Evolutionary conservation across 129 eudicot species (phyloP), one percentile per base, ranked within the genome.

Genomic region (Mikania micrantha): DNA sequence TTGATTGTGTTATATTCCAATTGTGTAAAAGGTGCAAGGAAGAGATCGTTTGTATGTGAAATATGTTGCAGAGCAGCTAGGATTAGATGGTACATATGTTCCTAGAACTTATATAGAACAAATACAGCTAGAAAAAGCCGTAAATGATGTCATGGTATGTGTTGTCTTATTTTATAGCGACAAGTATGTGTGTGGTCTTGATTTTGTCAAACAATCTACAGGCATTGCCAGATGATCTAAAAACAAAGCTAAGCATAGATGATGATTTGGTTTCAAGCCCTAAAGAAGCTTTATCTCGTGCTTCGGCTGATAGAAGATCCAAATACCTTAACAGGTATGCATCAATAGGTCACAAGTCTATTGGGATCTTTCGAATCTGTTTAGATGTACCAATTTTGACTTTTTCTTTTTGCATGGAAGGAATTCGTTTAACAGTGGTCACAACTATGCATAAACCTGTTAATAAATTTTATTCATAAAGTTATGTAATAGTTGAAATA

Each of bases 21-120:
- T 59, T 75, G 68, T 45, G 19, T 59, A 50, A 69, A 56, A 91
- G 98, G 95, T 93, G 52, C 98, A 93, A 93, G 98, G 98, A 81
- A 86, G 78, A 82, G 98, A 93, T 22, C 98, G 98, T 32, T 54
- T 73, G 52, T 84, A 84, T 74, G 95, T 93, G 16, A 82, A 86
- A 73, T 82, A 27, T 73, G 61, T 93, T 24, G 98, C 86, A 12
- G 96, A 88, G 73, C 86, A 88, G 75, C 75, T 93, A 53, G 96
- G 87, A 22, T 77, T 93, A 81, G 92, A 88, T 79, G 98, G 98
- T 39, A 86, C 96, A 61, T 93, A 86, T 79, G 80, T 93, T 83
- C 81, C 98, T 76, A 91, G 95, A 52, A 93, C 98, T 40, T 93
- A 93, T 79, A 93, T 93, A 7, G 98, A 93, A 84, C 98, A 93